Evolutionary conservation across 2,329 filamentous ascomycete genomes (phyloP).

Genomic region (Cladosporium sp.): DNA sequence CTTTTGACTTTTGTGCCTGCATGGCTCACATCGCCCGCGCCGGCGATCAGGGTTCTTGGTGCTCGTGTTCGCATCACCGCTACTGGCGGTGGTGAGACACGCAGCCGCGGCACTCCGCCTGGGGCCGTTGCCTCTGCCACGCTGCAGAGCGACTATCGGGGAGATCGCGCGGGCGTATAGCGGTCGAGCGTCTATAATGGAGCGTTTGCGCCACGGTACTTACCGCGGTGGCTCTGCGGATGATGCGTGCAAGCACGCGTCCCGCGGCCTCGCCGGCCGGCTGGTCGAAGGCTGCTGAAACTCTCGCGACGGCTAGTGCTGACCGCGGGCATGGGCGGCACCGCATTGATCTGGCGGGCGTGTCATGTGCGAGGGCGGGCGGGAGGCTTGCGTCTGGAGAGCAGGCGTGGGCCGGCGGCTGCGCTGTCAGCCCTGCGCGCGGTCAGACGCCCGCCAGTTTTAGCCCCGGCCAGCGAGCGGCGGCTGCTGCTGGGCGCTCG

Average conservation of each 20-base stretch:
- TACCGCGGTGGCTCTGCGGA: slow-evolving; percentile 9
- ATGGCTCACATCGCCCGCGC: slow-evolving; percentile 1
- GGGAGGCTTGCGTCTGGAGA: neutral
- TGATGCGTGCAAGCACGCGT: neutral
- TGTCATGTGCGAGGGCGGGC: neutral
- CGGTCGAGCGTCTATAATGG: slow-evolving; percentile 7
- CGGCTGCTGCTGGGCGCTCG: slow-evolving; percentile 3
- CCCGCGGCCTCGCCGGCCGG: slow-evolving; percentile 2
- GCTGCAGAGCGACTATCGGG: slow-evolving; percentile 5
- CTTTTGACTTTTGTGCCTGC: slow-evolving; percentile 8
- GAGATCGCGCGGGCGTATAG: slow-evolving; percentile 3
- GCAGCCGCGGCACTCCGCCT: neutral
- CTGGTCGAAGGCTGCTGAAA: neutral
- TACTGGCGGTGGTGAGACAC: too few species aligned
- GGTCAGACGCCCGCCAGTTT: slow-evolving; percentile 13
- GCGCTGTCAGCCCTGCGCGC: slow-evolving; percentile 8
- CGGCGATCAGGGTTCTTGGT: slow-evolving; percentile 9
- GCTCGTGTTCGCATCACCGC: slow-evolving; percentile 5
- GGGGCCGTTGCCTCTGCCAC: slow-evolving; percentile 5
- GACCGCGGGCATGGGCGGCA: slow-evolving; percentile 2
- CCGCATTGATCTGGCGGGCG: neutral
- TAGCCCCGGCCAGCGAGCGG: slow-evolving; percentile 12
- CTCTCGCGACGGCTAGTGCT: slow-evolving; percentile 5
- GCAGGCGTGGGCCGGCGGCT: too few species aligned
- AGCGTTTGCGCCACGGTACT: slow-evolving; percentile 6